Evolutionary conservation across 1,139 yeast genomes (phyloP).

Genomic region (Debaryomyces fabryi): DNA sequence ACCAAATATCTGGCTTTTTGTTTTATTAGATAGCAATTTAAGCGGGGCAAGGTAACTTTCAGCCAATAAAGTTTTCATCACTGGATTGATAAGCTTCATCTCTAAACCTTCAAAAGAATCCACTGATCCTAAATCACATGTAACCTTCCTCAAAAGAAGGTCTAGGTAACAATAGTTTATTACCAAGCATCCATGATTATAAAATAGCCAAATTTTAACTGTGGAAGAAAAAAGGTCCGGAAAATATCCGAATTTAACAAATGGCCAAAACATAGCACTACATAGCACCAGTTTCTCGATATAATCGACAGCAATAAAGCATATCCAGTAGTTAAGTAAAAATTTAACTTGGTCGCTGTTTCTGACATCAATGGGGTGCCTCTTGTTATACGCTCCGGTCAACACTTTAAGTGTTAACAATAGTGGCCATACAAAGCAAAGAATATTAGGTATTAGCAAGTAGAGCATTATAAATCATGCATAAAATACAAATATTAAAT

Average conservation of each 20-base stretch:
- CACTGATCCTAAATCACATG: neutral
- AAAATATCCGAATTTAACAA: neutral
- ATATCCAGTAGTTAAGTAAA: conserved; percentile 31
- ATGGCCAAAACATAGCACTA: conserved; percentile 1
- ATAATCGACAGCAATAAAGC: conserved; percentile 21
- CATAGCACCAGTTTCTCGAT: conserved; percentile 16
- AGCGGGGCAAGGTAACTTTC: conserved; percentile 12
- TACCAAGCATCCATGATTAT: conserved; percentile 30
- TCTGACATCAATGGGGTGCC: neutral
- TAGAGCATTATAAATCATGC: neutral
- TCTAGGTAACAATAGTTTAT: conserved; percentile 14
- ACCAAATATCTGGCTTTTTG: neutral
- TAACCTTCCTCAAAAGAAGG: conserved; percentile 1
- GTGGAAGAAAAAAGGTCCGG: conserved; percentile 14
- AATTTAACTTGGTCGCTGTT: conserved; percentile 19
- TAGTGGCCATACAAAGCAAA: conserved; percentile 20
- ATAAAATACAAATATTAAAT: neutral
- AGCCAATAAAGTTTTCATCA: conserved; percentile 12
- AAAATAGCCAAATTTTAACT: conserved; percentile 30
- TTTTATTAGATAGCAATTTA: neutral
- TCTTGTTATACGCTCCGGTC: conserved; percentile 7
- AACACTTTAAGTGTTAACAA: conserved; percentile 21
- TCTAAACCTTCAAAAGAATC: conserved; percentile 17
- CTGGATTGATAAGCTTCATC: conserved; percentile 19
- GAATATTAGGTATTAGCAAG: neutral